Evolutionary conservation across 2,329 filamentous ascomycete species (phyloP).

Genomic region (Reticulascus tulasneorum): DNA sequence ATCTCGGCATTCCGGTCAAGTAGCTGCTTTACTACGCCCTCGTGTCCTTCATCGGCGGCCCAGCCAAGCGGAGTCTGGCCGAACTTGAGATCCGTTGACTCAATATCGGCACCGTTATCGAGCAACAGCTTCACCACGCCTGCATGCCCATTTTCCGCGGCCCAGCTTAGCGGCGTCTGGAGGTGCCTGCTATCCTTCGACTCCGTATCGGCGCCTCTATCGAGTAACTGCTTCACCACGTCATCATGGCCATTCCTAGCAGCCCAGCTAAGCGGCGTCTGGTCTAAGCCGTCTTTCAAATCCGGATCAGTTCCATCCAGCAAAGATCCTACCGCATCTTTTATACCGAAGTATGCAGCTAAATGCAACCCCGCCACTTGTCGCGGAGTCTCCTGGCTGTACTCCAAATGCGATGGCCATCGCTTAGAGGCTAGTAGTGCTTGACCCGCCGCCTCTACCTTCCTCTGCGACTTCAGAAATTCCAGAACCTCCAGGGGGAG

Average conservation of each 20-base stretch:
- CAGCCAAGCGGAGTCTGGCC: constrained; percentile 13
- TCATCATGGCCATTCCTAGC: background rate
- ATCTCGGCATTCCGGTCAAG: background rate
- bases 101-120: constrained; percentile 7
- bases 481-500: background rate
- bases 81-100: constrained; percentile 7
- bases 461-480: background rate
- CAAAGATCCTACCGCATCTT: background rate
- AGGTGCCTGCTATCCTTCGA: constrained; percentile 2
- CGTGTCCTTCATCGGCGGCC: constrained; percentile 14
- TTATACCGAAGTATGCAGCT: constrained; percentile 20
- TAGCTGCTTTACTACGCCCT: constrained; percentile 9
- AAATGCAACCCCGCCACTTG: constrained; percentile 18
- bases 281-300: background rate
- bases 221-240: background rate
- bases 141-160: constrained; percentile 8
- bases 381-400: constrained; percentile 5
- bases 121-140: constrained; percentile 15
- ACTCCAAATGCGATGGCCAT: no score
- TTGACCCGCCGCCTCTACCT: no score
- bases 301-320: background rate
- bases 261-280: background rate
- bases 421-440: no score
- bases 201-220: background rate
- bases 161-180: constrained; percentile 11